Conservation (phyloP, 2,329 filamentous ascomycete species). For the Aureobasidium sp. region DNA sequence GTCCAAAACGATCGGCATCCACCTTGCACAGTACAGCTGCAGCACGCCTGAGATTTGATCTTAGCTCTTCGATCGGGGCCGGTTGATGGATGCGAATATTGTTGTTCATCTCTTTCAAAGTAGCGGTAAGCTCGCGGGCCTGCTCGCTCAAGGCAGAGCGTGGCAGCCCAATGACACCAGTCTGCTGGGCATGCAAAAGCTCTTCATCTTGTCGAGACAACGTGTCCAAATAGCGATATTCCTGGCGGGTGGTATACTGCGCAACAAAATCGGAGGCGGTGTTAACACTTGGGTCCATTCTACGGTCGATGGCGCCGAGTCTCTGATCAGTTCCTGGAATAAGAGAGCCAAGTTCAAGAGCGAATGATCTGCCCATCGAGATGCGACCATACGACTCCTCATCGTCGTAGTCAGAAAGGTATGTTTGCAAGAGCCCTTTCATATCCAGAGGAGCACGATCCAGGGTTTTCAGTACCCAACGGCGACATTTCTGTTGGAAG, state of each 20-base stretch:
- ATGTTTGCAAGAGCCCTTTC: constrained; percentile 91
- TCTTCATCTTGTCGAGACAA: constrained; percentile 62
- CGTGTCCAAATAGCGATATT: constrained; percentile 82
- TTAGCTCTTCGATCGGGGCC: constrained; percentile 66
- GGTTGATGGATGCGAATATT: constrained; percentile 62
- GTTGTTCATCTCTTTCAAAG: constrained; percentile 66
- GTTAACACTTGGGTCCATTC: constrained; percentile 71
- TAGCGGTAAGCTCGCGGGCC: constrained; percentile 43
- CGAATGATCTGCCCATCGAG: constrained; percentile 87
- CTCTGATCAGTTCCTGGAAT: constrained; percentile 83
- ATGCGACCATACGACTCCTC: constrained; percentile 81
- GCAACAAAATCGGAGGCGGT: constrained; percentile 93
- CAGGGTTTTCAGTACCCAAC: constrained; percentile 75
- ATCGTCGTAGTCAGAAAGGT: constrained; percentile 90
- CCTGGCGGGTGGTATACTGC: constrained; percentile 93
- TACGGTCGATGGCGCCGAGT: constrained; percentile 70
- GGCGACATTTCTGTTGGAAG: constrained; percentile 67
- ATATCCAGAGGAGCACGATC: constrained; percentile 85
- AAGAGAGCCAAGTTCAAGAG: constrained; percentile 80
- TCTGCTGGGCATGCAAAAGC: constrained; percentile 23
- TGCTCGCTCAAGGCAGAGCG: constrained; percentile 12
- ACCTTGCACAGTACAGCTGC: constrained; percentile 79
- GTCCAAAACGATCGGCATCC: constrained; percentile 65
- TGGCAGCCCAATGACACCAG: background rate
- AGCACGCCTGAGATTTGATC: constrained; percentile 75